These are phyloP conservation scores for Aspergillus ibericus DNA, from an alignment of 2,329 filamentous ascomycete species.

Conservation along the genomic window DNA sequence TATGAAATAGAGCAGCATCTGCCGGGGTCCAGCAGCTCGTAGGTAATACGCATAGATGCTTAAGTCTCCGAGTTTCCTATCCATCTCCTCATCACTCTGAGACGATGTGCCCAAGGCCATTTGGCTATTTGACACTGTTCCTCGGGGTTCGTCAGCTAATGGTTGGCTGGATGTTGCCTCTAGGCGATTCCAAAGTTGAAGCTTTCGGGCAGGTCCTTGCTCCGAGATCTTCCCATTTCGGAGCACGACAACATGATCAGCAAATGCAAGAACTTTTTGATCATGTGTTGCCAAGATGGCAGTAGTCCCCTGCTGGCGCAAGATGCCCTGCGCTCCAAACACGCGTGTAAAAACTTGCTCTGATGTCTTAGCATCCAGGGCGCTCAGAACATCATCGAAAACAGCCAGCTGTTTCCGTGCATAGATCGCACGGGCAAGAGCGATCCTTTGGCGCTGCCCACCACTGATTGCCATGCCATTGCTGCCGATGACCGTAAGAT, in stretches of 20 bases:
- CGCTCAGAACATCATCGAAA: background rate
- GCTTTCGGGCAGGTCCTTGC: background rate
- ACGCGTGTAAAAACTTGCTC: background rate
- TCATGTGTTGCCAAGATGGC: background rate
- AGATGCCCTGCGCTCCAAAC: background rate
- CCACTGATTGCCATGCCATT: conserved; percentile 54
- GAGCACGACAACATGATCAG: background rate
- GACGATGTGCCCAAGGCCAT: background rate
- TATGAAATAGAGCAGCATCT: background rate
- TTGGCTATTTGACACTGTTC: background rate
- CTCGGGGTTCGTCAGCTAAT: too few relatives aligned
- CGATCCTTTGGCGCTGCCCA: background rate
- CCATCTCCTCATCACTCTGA: background rate
- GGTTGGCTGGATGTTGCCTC: background rate
- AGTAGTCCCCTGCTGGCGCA: background rate
- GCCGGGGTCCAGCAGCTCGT: background rate
- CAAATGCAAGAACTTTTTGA: background rate
- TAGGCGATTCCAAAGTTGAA: background rate
- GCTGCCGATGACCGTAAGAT: conserved; percentile 73
- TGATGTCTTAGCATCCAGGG: background rate
- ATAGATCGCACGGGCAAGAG: background rate
- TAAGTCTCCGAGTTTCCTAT: background rate
- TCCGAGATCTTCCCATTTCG: background rate
- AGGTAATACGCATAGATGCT: background rate
- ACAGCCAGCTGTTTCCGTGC: background rate